Percentiles rank a stretch among this genome's conserved stretches.
Conservation (phyloP, 257 asterid genomes). For the Schizonepeta tenuifolia region DNA sequence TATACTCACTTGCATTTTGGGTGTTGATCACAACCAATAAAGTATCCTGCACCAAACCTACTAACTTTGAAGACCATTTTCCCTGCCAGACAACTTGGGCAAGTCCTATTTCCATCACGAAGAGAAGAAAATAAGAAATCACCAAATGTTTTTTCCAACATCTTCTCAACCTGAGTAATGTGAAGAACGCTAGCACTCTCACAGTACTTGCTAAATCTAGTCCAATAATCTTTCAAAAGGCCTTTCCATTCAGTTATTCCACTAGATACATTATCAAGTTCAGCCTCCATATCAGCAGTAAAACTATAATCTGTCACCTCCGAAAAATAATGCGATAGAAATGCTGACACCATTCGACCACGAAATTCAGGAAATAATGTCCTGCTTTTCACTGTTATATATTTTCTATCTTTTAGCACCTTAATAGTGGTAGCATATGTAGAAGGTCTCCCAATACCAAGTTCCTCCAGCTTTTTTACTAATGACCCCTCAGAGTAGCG, state of each 20-base stretch:
- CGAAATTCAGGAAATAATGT: slow-evolving; percentile 82
- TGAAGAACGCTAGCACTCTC: slow-evolving; percentile 63
- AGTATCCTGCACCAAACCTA: slow-evolving; percentile 87
- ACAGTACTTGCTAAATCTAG: slow-evolving; percentile 85
- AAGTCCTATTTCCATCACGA: slow-evolving; percentile 66
- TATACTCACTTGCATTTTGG: slow-evolving; percentile 90
- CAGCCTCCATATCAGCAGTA: slow-evolving; percentile 98
- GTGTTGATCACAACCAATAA: slow-evolving; percentile 94
- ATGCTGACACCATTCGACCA: slow-evolving; percentile 96
- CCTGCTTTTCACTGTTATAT: slow-evolving; percentile 64
- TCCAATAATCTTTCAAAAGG: slow-evolving; percentile 91
- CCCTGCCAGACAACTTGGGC: slow-evolving; percentile 87
- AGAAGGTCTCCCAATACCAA: slow-evolving; percentile 98
- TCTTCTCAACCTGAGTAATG: slow-evolving; percentile 91
- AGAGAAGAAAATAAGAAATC: slow-evolving; percentile 73
- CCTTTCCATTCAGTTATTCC: slow-evolving; percentile 98
- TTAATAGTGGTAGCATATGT: slow-evolving; percentile 87
- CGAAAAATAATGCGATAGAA: slow-evolving; percentile 77
- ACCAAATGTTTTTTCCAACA: slow-evolving; percentile 84
- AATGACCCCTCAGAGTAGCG: slow-evolving; percentile 84
- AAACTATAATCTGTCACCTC: slow-evolving; percentile 94
- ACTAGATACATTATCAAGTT: slow-evolving; percentile 93
- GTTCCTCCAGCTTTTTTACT: slow-evolving; percentile 91
- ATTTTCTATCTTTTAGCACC: slow-evolving; percentile 87
- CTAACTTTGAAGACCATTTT: slow-evolving; percentile 87